phyloP scores from a whole-genome alignment of 2,329 filamentous ascomycete species.

The Periconia digitata region DNA sequence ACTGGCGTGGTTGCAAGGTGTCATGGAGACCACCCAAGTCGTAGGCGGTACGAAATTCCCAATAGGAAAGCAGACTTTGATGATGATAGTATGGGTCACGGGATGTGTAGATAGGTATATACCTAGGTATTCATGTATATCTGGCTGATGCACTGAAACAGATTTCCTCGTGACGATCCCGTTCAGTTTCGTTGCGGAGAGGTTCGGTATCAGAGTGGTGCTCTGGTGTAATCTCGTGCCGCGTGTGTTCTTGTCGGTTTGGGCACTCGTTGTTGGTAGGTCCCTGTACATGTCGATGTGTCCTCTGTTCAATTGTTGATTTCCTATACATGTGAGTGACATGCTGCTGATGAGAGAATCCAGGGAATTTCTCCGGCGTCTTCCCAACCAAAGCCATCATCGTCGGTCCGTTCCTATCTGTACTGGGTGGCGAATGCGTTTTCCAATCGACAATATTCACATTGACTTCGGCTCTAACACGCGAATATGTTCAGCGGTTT shows the following conservation, averaged over 20 bases:
- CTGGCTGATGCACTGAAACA: slow-evolving; percentile 15
- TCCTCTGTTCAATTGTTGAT: too few species aligned
- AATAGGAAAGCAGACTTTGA: too few species aligned
- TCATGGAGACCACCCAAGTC: slow-evolving; percentile 41
- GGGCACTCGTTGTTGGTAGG: slow-evolving; percentile 36
- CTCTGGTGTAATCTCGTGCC: slow-evolving; percentile 38
- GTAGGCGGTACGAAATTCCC: slow-evolving; percentile 32
- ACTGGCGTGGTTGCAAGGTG: slow-evolving; percentile 57
- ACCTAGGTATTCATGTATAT: background rate
- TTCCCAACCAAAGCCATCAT: slow-evolving; percentile 37
- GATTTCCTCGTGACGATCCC: slow-evolving; percentile 41
- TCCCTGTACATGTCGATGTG: background rate
- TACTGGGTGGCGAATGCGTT: slow-evolving; percentile 41
- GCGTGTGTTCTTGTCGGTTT: slow-evolving; percentile 29
- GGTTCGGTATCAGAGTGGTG: slow-evolving; percentile 28
- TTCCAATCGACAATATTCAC: slow-evolving; percentile 39
- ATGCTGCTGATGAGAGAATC: background rate
- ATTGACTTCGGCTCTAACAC: slow-evolving; percentile 33
- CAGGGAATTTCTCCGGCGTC: slow-evolving; percentile 26
- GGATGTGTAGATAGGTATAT: background rate
- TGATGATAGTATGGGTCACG: too few species aligned
- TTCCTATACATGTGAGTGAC: background rate
- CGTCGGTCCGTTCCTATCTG: slow-evolving; percentile 29
- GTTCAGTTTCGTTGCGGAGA: slow-evolving; percentile 37
- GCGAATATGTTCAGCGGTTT: slow-evolving; percentile 36